Evolutionary conservation across 768 basidiomycete genomes (phyloP), one percentile per base, ranked within the genome.

Genomic region (Rhizopogon roseolus): DNA sequence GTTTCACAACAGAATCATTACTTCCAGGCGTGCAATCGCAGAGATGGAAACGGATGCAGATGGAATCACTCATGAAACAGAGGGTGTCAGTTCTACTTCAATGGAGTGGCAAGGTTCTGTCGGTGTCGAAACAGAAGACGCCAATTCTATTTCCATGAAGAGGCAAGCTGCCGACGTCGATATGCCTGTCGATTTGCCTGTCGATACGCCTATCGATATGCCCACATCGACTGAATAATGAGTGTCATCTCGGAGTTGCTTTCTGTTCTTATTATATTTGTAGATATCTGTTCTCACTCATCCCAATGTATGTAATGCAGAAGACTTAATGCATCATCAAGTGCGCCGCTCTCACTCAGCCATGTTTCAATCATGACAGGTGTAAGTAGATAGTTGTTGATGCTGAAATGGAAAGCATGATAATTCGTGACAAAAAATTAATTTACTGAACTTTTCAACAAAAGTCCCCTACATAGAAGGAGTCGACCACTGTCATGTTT

Each of bases 21-120:
- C 52, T 49, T 36, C 1, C 49, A 80, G 79, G 46, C 68, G 68
- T 6, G 78, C 79, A 6, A 64, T 71, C 5, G 69, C 75, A 3
- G 78, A 80, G 56, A 79, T 80, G 74, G 78, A 80, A 64, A 71
- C 66, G 1, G 67, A 66, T 44, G 64, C 57, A 10, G 67, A 70
- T n/a, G 16, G 45, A 28, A 25, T 29, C 34, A 48, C 45, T 46
- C 32, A 17, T 2, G 49, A 59, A 13, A 29, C 49, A 1, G 60
- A 60, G 7, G 36, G 39, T 1, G 25, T 54, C 50, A 40, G 25
- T 46, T 11, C 46, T 44, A 13, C 44, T 51, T 14, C 57, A 7
- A 34, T 46, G 4, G 34, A 34, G 19, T 19, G 13, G 32, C 45
- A 19, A 14, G 32, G 22, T 22, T 22, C 45, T 5, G 7, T 19